Conservation (phyloP, 1,284 basidiomycete species). For the Ganoderma lingzhi region DNA sequence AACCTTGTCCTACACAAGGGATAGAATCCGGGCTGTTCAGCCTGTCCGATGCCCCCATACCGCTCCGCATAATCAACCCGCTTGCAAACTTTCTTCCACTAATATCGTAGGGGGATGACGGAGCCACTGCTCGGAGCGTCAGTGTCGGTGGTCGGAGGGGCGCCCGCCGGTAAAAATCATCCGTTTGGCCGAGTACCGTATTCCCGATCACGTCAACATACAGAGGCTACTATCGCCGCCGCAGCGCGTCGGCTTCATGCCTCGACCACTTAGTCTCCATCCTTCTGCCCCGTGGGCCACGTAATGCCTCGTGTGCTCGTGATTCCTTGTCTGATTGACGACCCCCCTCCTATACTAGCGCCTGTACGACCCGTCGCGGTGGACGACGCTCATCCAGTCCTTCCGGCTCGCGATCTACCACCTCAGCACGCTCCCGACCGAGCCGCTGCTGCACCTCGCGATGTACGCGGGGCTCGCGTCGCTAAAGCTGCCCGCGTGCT, state of each 20-base stretch:
- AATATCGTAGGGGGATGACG: background rate
- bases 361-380: conserved; percentile 82
- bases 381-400: conserved; percentile 75
- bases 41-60: background rate
- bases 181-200: background rate
- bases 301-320: background rate
- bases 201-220: background rate
- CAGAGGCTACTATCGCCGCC: background rate
- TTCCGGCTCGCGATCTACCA: conserved; percentile 89
- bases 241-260: background rate
- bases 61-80: conserved; percentile 6
- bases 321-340: background rate
- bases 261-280: background rate
- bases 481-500: conserved; percentile 85
- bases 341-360: conserved; percentile 55
- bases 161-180: background rate
- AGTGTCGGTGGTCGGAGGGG: background rate
- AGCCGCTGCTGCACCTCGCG: conserved; percentile 86
- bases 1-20: background rate
- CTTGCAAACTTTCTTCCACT: conserved; percentile 18
- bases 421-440: conserved; percentile 86
- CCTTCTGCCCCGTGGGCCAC: too few species aligned
- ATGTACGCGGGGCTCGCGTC: conserved; percentile 90
- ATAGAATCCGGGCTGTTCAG: background rate
- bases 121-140: background rate